Percentiles rank a stretch among this genome's conserved stretches.
Conservation (phyloP, 2,329 filamentous ascomycete species). For the Cyphellophora europaea region DNA sequence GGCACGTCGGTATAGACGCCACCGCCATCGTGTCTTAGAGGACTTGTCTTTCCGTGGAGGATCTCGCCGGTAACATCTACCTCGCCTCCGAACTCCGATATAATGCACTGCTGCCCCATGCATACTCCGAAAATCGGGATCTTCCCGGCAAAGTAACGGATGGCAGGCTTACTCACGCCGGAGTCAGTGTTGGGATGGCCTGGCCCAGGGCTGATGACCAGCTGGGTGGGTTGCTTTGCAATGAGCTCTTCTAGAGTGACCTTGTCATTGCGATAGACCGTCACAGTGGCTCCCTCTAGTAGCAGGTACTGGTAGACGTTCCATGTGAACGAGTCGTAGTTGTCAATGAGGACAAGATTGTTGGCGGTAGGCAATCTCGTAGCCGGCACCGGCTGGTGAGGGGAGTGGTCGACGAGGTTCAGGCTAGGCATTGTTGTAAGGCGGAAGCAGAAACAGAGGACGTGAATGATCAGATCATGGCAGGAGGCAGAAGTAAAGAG, state of each 20-base stretch:
- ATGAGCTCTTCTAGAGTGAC: slow-evolving; percentile 77
- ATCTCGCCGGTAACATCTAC: slow-evolving; percentile 94
- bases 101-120: slow-evolving; percentile 99
- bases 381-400: slow-evolving; percentile 68
- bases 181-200: slow-evolving; percentile 88
- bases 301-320: slow-evolving; percentile 98
- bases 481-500: too few relatives aligned
- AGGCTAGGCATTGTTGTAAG: slow-evolving; percentile 36
- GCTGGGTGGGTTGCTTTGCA: slow-evolving; percentile 75
- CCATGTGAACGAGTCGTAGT: slow-evolving; percentile 99
- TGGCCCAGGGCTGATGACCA: slow-evolving; percentile 90
- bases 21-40: slow-evolving; percentile 76
- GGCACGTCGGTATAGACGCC: slow-evolving; percentile 81
- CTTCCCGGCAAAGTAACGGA: slow-evolving; percentile 84
- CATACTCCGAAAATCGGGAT: slow-evolving; percentile 95
- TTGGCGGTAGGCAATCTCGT: slow-evolving; percentile 67
- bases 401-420: slow-evolving; percentile 69
- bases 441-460: too few relatives aligned
- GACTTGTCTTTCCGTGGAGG: slow-evolving; percentile 92
- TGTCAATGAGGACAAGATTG: slow-evolving; percentile 93
- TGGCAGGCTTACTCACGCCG: slow-evolving; percentile 85
- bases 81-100: slow-evolving; percentile 82
- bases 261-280: slow-evolving; percentile 86
- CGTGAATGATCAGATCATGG: too few relatives aligned
- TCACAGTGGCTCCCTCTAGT: slow-evolving; percentile 86